A percentile compares a stretch with the other conserved stretches of the same genome.
These are phyloP conservation scores for Stagonosporopsis tanaceti DNA, from an alignment of 2,329 filamentous ascomycete genomes.

Conservation along the genomic window DNA sequence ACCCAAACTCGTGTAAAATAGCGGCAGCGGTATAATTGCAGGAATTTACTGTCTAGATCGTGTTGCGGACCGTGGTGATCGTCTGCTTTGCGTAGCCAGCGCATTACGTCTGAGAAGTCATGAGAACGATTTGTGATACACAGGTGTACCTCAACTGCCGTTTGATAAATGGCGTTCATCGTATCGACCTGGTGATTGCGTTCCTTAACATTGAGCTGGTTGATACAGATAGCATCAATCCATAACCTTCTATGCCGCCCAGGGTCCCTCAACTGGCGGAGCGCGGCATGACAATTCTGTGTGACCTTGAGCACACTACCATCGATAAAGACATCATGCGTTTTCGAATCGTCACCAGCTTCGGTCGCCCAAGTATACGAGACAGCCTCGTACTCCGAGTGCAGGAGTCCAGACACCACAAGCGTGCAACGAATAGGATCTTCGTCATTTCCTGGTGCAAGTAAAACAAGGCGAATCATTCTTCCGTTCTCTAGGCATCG, in stretches of 20 bases:
- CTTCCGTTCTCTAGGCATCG: neutral
- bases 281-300: neutral
- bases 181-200: conserved; percentile 1
- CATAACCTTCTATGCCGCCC: neutral
- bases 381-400: neutral
- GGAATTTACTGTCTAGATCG: too few species aligned
- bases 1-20: conserved; percentile 1
- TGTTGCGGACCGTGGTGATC: too few species aligned
- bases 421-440: neutral
- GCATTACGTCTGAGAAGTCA: too few species aligned
- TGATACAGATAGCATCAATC: conserved; percentile 5
- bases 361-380: conserved; percentile 11
- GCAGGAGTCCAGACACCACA: neutral
- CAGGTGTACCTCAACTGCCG: neutral
- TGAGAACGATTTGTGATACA: neutral
- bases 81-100: too few species aligned
- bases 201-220: neutral
- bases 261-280: neutral
- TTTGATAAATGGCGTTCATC: neutral
- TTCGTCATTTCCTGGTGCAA: neutral
- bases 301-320: neutral
- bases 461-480: neutral
- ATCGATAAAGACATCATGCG: neutral
- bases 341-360: neutral
- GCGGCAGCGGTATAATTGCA: too few species aligned